These are phyloP conservation scores for Phragmites australis DNA, from an alignment of 176 grass and related monocot species.

Conservation along the genomic window DNA sequence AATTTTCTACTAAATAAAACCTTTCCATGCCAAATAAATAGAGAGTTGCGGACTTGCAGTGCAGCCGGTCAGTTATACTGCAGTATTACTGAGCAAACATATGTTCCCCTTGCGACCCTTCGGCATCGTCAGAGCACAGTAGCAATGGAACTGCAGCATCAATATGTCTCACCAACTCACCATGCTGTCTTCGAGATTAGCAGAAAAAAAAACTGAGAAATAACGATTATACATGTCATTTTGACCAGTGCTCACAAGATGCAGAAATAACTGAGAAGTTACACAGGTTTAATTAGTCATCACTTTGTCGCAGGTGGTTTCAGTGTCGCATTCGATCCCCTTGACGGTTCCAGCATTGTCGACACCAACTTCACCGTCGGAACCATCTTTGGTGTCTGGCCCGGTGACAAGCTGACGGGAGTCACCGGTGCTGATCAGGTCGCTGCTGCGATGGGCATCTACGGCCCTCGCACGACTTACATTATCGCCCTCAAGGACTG, in stretches of 20 bases:
- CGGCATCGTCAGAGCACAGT: background rate
- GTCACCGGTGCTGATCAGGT: slow-evolving; percentile 83
- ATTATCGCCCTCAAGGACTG: slow-evolving; percentile 86
- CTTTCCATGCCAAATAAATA: background rate
- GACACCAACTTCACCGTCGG: slow-evolving; percentile 98
- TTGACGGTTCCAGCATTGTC: slow-evolving; percentile 95
- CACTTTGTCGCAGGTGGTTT: slow-evolving; percentile 63
- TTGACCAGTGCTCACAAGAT: background rate
- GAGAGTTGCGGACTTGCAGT: background rate
- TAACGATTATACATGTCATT: background rate
- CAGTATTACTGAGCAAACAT: background rate
- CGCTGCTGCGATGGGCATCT: slow-evolving; percentile 94
- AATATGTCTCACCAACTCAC: background rate
- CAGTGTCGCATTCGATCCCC: slow-evolving; percentile 92
- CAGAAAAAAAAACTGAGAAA: no score
- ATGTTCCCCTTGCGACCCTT: background rate
- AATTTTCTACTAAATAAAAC: background rate
- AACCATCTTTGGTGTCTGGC: slow-evolving; percentile 98
- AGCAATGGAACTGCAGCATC: background rate
- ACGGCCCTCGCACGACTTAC: slow-evolving; percentile 90
- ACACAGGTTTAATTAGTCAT: background rate
- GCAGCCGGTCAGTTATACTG: background rate
- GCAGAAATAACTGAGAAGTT: background rate
- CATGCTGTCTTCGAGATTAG: background rate
- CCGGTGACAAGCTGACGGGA: slow-evolving; percentile 85